These are phyloP conservation scores for Cydonia oblonga DNA, from an alignment of 331 rosid genomes.

Conservation along the genomic window DNA sequence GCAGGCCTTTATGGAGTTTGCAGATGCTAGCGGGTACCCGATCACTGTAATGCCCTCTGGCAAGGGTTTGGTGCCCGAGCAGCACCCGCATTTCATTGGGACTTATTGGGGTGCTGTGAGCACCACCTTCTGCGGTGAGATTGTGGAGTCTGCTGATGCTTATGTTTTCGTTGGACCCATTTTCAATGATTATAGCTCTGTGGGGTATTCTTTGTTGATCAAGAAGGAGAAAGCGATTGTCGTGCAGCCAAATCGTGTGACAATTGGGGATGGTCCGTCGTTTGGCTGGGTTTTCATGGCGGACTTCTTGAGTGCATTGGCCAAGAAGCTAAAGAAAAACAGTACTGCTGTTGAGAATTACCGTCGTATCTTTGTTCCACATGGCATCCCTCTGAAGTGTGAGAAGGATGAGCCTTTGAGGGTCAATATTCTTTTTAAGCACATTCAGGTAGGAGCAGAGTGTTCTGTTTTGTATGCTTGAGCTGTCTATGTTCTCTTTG, in stretches of 20 bases:
- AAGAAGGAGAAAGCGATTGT: conserved; percentile 62
- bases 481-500: neutral
- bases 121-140: conserved; percentile 68
- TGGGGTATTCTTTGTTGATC: conserved; percentile 73
- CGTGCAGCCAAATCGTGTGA: conserved; percentile 67
- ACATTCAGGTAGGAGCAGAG: conserved; percentile 50
- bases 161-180: conserved; percentile 74
- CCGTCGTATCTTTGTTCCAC: conserved; percentile 57
- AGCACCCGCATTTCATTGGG: conserved; percentile 81
- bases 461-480: neutral
- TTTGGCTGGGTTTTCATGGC: conserved; percentile 87
- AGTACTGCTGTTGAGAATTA: conserved; percentile 60
- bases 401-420: conserved; percentile 56
- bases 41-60: conserved; percentile 76
- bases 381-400: conserved; percentile 43
- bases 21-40: conserved; percentile 72
- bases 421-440: conserved; percentile 75
- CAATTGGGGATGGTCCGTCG: conserved; percentile 68
- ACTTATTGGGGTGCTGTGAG: conserved; percentile 93
- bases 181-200: conserved; percentile 87
- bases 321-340: conserved; percentile 61
- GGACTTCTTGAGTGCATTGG: conserved; percentile 59
- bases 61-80: conserved; percentile 75
- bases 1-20: conserved; percentile 57
- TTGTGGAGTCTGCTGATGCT: conserved; percentile 86